Evolutionary conservation across 108 stramenopile genomes (phyloP).

Genomic region (Schizochytrium sp.): DNA sequence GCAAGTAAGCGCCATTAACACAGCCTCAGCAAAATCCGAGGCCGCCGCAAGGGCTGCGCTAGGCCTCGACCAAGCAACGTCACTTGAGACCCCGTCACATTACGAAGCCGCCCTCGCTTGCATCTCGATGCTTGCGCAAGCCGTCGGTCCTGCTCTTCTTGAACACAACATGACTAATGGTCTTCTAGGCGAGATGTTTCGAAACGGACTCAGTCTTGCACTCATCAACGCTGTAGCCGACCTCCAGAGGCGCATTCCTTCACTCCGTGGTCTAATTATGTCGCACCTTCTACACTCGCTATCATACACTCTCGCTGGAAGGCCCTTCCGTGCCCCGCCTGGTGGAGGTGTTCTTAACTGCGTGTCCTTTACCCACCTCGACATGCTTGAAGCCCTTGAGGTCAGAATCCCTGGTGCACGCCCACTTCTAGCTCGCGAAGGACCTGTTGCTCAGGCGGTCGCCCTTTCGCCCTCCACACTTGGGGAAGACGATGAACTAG

Average conservation of each 20-base stretch:
- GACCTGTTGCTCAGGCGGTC: background rate
- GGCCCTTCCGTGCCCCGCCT: slow-evolving; percentile 60
- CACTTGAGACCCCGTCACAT: background rate
- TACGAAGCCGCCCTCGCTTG: slow-evolving; percentile 81
- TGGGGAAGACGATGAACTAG: slow-evolving; percentile 12
- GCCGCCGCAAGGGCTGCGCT: slow-evolving; percentile 56
- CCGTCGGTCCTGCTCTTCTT: slow-evolving; percentile 81
- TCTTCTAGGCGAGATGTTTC: slow-evolving; percentile 90
- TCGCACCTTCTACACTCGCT: slow-evolving; percentile 87
- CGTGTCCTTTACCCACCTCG: slow-evolving; percentile 3
- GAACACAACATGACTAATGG: slow-evolving; percentile 77
- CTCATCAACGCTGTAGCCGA: slow-evolving; percentile 89
- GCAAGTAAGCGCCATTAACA: slow-evolving; percentile 65
- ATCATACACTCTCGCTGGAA: slow-evolving; percentile 83
- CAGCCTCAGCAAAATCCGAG: slow-evolving; percentile 62
- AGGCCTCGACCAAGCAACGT: slow-evolving; percentile 53
- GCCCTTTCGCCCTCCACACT: background rate
- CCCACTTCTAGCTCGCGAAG: background rate
- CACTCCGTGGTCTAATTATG: slow-evolving; percentile 79
- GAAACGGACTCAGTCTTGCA: slow-evolving; percentile 83
- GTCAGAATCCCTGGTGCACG: slow-evolving; percentile 26
- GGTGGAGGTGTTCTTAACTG: slow-evolving; percentile 28
- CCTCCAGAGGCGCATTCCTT: slow-evolving; percentile 83
- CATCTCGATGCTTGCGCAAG: slow-evolving; percentile 89
- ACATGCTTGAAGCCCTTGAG: slow-evolving; percentile 30